Conservation (phyloP, 352 stramenopile species). For the Phytophthora rubi region DNA sequence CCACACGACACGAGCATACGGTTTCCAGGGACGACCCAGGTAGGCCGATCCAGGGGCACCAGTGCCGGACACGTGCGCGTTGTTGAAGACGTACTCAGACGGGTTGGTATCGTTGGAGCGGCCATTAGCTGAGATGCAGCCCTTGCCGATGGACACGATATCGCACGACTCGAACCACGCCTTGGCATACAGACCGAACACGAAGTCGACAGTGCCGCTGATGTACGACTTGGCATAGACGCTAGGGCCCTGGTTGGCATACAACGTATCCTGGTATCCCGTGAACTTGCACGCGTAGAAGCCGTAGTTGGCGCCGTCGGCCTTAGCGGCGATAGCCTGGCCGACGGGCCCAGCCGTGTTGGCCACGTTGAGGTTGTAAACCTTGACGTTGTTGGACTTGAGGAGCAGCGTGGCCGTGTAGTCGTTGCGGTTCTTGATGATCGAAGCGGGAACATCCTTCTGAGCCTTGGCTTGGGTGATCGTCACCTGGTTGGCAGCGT, state of each 20-base stretch:
- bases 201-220: slow-evolving; percentile 24
- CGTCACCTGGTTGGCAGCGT: slow-evolving; percentile 27
- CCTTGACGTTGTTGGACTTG: slow-evolving; percentile 22
- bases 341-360: slow-evolving; percentile 20
- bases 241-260: slow-evolving; percentile 16
- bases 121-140: slow-evolving; percentile 25
- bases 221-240: slow-evolving; percentile 29
- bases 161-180: slow-evolving; percentile 33
- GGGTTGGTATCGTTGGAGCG: slow-evolving; percentile 20
- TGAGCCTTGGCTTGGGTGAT: slow-evolving; percentile 29
- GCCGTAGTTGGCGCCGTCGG: slow-evolving; percentile 20
- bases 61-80: slow-evolving; percentile 17
- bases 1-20: slow-evolving; percentile 27
- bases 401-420: slow-evolving; percentile 24
- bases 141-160: slow-evolving; percentile 15
- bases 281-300: slow-evolving; percentile 32
- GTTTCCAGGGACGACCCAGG: slow-evolving; percentile 22
- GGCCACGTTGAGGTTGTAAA: slow-evolving; percentile 34
- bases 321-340: slow-evolving; percentile 21
- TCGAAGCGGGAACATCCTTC: slow-evolving; percentile 22
- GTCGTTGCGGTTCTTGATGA: slow-evolving; percentile 22
- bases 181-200: slow-evolving; percentile 27
- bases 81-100: slow-evolving; percentile 33
- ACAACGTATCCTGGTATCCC: slow-evolving; percentile 27
- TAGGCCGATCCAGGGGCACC: slow-evolving; percentile 8